Base-by-base conservation (phyloP, 768 basidiomycete genomes). In the Phaffia tasmanica region DNA sequence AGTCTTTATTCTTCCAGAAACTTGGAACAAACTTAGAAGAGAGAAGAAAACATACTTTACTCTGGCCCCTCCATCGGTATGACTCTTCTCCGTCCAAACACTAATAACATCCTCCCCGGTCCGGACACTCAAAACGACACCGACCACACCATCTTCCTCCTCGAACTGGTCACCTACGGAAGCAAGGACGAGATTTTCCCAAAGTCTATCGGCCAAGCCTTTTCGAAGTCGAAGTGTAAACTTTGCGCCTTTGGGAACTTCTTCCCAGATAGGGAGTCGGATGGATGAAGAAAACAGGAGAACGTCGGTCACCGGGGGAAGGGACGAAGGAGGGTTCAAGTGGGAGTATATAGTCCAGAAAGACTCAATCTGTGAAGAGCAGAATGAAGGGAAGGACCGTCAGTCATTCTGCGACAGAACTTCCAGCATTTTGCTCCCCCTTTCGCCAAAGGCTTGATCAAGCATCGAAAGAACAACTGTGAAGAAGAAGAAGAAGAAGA, bases 331-430 rank as follows among this genome's bases (percentile, higher is more conserved):
- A 0, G 89, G 84, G 6, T 85, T 81, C 30, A 98, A 82, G 75
- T 97, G 94, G 4, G 92, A 91, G 81, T 89, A 88, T 67, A 98
- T 79, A 27, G 90, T 86, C 86, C 93, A 94, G 77, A 92, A 95
- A 48, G 90, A 93, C 78, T 97, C 94, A 62, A 90, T 88, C 86
- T 91, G 73, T 1, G 30, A 5, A 16, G 49, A 1, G 6, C 62
- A 8, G 51, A 27, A 0, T 14, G 49, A 29, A 32, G 16, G 35
- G 7, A 48, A 62, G 27, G 19, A 29, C 18, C 19, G 42, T 48
- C 23, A 61, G 25, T 5, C 1, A 47, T 14, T 19, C 57, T 30
- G 30, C 25, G 16, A 7, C 25, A 5, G 4, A 54, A 27, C 16
- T n/a, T 16, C 8, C 27, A 27, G 8, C 27, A 16, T 54, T 27